Evolutionary conservation across 192 early-diverging fungal genomes (phyloP).

Genomic region (Mortierella antarctica): DNA sequence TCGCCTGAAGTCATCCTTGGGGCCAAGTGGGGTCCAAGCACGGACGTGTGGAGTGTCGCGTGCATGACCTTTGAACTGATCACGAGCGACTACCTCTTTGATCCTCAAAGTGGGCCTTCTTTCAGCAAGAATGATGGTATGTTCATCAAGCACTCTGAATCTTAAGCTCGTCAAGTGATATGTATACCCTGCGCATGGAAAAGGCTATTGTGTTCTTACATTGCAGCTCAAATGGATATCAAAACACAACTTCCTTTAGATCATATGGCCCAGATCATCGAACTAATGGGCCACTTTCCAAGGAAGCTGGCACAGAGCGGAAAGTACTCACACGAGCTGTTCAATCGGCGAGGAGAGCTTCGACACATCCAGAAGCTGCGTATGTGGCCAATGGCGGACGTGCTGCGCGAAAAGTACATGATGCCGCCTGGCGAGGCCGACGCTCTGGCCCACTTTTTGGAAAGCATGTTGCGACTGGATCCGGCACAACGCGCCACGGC

Average conservation of each 20-base stretch:
- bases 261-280: slow-evolving; percentile 96
- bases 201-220: neutral
- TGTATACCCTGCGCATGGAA: slow-evolving; percentile 1
- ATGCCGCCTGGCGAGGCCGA: slow-evolving; percentile 77
- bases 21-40: slow-evolving; percentile 81
- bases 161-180: neutral
- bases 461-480: slow-evolving; percentile 82
- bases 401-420: slow-evolving; percentile 91
- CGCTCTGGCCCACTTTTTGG: slow-evolving; percentile 81
- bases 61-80: slow-evolving; percentile 95
- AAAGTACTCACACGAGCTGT: slow-evolving; percentile 86
- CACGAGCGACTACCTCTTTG: slow-evolving; percentile 95
- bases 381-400: slow-evolving; percentile 83
- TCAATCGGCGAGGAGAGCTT: slow-evolving; percentile 90
- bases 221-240: neutral
- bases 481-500: slow-evolving; percentile 68
- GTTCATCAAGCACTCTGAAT: neutral
- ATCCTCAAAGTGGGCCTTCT: slow-evolving; percentile 84
- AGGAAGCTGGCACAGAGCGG: slow-evolving; percentile 83
- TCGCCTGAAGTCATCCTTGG: slow-evolving; percentile 96
- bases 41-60: slow-evolving; percentile 95
- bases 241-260: slow-evolving; percentile 60
- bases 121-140: slow-evolving; percentile 93
- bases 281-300: slow-evolving; percentile 89
- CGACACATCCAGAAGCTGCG: slow-evolving; percentile 90